Conservation (phyloP, 192 early-diverging fungal species). For the Entrophospora sp. region DNA sequence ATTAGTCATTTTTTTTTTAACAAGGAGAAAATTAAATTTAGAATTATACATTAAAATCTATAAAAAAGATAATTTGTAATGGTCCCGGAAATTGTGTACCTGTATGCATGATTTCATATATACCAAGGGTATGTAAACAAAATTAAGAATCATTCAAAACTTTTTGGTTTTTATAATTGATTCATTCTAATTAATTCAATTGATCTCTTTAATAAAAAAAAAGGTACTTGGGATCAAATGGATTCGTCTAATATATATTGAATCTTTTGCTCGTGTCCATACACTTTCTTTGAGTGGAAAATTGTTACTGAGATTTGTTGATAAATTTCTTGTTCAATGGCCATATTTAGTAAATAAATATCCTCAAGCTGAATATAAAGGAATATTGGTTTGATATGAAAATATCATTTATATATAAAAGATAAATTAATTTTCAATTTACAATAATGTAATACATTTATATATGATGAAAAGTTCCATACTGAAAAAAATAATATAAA, state of each 20-base stretch:
- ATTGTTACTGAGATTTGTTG: constrained; percentile 69
- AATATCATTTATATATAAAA: too few species aligned
- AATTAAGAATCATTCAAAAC: too few species aligned
- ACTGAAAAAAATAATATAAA: too few species aligned
- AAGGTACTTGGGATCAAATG: constrained; percentile 44
- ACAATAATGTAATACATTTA: too few species aligned
- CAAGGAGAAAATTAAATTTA: not conserved
- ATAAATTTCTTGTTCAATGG: constrained; percentile 93
- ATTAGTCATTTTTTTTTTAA: not conserved
- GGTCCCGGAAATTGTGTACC: constrained; percentile 86
- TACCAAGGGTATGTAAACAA: constrained; percentile 54
- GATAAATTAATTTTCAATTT: too few species aligned
- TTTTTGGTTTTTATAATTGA: not conserved
- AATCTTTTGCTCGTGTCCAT: constrained; percentile 85
- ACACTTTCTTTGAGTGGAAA: constrained; percentile 81
- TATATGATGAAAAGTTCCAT: too few species aligned
- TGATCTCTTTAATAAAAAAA: not conserved
- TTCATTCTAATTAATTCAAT: not conserved
- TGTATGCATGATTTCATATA: constrained; percentile 49
- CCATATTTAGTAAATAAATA: constrained; percentile 44
- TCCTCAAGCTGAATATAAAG: constrained; percentile 52
- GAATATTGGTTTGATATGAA: constrained; percentile 62
- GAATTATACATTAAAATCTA: not conserved
- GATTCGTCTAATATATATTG: constrained; percentile 70
- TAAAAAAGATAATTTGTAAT: constrained; percentile 66